phyloP scores from a whole-genome alignment of 2,329 filamentous ascomycete species.

The Volutella citrinella region DNA sequence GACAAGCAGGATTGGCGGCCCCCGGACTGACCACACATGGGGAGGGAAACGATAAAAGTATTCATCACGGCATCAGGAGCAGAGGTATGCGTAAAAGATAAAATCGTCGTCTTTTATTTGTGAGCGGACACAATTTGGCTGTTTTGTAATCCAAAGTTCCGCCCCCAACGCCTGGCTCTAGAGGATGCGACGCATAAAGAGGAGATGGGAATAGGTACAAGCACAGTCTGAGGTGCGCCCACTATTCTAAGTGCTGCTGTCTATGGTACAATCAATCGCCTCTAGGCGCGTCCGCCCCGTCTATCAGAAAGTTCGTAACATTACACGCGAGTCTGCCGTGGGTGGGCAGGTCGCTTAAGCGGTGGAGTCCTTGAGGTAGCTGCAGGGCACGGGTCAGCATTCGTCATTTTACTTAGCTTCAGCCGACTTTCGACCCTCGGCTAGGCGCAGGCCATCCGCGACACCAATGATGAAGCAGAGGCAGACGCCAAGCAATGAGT shows the following conservation, averaged over 20 bases:
- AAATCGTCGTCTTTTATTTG: no score
- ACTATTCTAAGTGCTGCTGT: constrained; percentile 31
- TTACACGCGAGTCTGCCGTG: constrained; percentile 34
- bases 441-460: background rate
- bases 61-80: no score
- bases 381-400: constrained; percentile 27
- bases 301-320: constrained; percentile 34
- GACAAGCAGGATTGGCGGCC: no score
- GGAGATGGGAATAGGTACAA: constrained; percentile 34
- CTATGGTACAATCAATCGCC: constrained; percentile 38
- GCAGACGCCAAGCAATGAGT: background rate
- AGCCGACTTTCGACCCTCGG: background rate
- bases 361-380: constrained; percentile 68
- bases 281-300: constrained; percentile 24
- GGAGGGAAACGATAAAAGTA: no score
- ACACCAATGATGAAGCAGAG: background rate
- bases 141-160: constrained; percentile 14
- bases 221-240: constrained; percentile 27
- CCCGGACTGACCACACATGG: no score
- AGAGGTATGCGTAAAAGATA: no score
- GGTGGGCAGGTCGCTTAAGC: constrained; percentile 53
- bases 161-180: constrained; percentile 19
- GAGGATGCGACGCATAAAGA: constrained; percentile 26
- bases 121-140: no score
- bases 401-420: background rate